Conservation (phyloP, 208 protist genomes). For the Leishmania martiniquensis region DNA sequence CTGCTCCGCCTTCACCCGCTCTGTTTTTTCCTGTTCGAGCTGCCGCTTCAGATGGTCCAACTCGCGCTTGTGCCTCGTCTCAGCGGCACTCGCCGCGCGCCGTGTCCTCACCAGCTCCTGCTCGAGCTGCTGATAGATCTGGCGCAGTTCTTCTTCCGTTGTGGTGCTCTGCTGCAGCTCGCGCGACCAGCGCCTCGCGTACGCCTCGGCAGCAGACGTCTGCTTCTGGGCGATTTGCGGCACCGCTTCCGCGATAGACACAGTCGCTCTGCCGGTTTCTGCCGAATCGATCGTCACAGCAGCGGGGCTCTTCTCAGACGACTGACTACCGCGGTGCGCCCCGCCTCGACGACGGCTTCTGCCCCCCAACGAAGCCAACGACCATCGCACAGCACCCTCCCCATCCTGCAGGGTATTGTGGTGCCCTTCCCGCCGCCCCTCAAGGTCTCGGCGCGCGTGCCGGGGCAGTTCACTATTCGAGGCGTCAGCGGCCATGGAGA, state of each 20-base stretch:
- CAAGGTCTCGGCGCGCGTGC: neutral
- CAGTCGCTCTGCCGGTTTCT: neutral
- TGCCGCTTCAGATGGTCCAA: conserved; percentile 33
- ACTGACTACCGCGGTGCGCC: no score
- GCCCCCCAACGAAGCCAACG: neutral
- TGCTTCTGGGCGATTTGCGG: conserved; percentile 21
- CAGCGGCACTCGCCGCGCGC: neutral
- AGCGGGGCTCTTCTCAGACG: neutral
- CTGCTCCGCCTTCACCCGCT: conserved; percentile 26
- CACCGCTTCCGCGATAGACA: conserved; percentile 22
- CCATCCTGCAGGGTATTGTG: neutral
- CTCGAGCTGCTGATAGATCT: conserved; percentile 26
- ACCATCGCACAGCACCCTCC: conserved; percentile 6
- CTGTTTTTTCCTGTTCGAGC: conserved; percentile 28
- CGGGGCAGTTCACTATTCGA: neutral
- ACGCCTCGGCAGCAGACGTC: conserved; percentile 9
- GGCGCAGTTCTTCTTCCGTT: conserved; percentile 12
- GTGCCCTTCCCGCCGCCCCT: neutral
- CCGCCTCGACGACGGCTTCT: neutral
- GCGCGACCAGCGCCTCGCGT: conserved; percentile 7
- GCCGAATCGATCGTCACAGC: neutral
- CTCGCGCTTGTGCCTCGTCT: conserved; percentile 29
- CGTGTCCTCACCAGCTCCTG: conserved; percentile 14
- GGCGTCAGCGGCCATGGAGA: neutral
- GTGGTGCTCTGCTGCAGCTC: conserved; percentile 14